Evolutionary conservation across 768 basidiomycete species (phyloP), one percentile per base, ranked within the genome.

Genomic region (Scleroderma citrinum): DNA sequence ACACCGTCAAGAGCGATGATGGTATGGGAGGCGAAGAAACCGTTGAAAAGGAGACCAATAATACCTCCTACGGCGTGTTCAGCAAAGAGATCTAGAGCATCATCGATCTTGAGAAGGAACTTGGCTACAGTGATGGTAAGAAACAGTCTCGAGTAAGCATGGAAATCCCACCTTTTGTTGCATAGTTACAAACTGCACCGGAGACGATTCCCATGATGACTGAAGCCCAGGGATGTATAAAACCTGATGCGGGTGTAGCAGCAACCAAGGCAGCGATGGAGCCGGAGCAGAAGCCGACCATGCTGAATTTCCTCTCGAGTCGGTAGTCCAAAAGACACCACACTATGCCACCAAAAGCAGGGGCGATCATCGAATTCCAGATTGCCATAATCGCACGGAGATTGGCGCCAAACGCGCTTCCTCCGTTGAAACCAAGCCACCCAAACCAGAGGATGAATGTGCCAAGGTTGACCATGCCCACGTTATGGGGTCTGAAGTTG

Each of bases 11-110:
- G 71, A 13, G 72, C 71, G 20, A 84, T 82, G 44, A 92, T 73
- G 7, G 70, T 68, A 5, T 69, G 67, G 19, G 84, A 79, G 14
- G 84, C 91, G 57, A 93, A 91, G 57, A 93, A 75, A 14, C 69
- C 90, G 49, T 87, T 92, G 55, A 76, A 54, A 42, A 90, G 61
- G 14, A 88, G 74, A 37, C 90, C 92, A 45, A 88, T 67, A 35
- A 89, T 79, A 21, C 91, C 89, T 7, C 90, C 91, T 35, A 94
- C 69, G 32, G 85, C 93, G 71, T 96, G 93, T 59, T 90, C 83
- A 16, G 92, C 92, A 63, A 92, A 94, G 39, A 93, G 77, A 75
- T 97, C 93, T 44, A 96, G 83, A 0, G 91, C 82, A 60, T 95
- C 93, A 62, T 96, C 93, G 47, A 92, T 78, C 16, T 71, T 68